Conservation (phyloP, 352 stramenopile species). For the Phytophthora ohioensis region DNA sequence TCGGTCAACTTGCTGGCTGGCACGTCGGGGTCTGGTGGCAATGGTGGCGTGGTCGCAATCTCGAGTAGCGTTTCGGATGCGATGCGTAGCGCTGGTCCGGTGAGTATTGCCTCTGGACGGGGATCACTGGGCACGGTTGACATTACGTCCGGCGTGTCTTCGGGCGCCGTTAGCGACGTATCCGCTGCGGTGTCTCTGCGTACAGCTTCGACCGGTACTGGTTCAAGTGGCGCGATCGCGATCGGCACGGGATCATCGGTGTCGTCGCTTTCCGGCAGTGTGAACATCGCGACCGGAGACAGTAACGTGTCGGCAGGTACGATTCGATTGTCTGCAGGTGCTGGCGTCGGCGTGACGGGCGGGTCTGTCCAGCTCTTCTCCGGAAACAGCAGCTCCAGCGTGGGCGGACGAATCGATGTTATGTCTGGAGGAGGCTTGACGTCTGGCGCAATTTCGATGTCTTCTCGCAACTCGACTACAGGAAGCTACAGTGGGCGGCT, state of each 20-base stretch:
- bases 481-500: constrained; percentile 1
- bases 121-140: constrained; percentile 29
- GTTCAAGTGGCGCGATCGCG: constrained; percentile 17
- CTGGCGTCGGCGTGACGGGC: constrained; percentile 22
- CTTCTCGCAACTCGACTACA: constrained; percentile 29
- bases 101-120: constrained; percentile 24
- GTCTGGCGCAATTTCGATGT: constrained; percentile 17
- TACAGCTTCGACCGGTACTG: constrained; percentile 22
- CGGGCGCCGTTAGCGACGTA: constrained; percentile 14
- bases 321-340: constrained; percentile 21
- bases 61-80: constrained; percentile 24
- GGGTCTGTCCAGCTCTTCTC: constrained; percentile 25
- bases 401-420: constrained; percentile 25
- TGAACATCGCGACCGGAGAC: constrained; percentile 22
- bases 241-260: constrained; percentile 19
- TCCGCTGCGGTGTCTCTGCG: constrained; percentile 29
- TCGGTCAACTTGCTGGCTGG: constrained; percentile 33
- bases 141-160: constrained; percentile 24
- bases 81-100: constrained; percentile 30
- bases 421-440: constrained; percentile 27
- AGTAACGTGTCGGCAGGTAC: neutral
- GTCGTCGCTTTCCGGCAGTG: constrained; percentile 19
- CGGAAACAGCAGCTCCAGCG: constrained; percentile 27
- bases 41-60: constrained; percentile 12
- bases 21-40: constrained; percentile 5